Conservation (phyloP, 805 yeast species). For the Saccharomycopsis guyanensis region DNA sequence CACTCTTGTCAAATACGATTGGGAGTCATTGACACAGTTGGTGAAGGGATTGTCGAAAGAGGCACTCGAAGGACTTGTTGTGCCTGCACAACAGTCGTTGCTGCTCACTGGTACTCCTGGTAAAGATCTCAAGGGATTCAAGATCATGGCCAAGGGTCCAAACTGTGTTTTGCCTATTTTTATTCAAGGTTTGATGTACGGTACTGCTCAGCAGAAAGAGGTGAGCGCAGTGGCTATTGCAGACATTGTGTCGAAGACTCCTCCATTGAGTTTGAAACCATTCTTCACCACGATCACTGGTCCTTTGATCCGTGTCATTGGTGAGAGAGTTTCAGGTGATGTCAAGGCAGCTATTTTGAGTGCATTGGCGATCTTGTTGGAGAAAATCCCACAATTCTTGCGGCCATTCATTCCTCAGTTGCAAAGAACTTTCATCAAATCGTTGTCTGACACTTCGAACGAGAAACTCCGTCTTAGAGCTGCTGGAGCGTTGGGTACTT, state of each 20-base stretch:
- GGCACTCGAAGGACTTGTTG: constrained; percentile 65
- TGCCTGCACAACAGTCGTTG: constrained; percentile 73
- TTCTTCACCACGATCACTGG: constrained; percentile 93
- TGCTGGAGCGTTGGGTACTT: constrained; percentile 80
- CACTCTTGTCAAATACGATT: constrained; percentile 56
- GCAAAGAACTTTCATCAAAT: constrained; percentile 93
- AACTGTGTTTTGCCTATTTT: constrained; percentile 84
- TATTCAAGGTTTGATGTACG: constrained; percentile 93
- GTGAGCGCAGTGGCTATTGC: constrained; percentile 84
- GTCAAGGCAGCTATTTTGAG: constrained; percentile 89
- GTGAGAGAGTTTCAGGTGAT: constrained; percentile 87
- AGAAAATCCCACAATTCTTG: constrained; percentile 81
- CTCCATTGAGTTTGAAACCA: constrained; percentile 73
- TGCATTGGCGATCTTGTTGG: constrained; percentile 72
- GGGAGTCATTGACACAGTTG: constrained; percentile 56
- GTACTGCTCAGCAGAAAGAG: constrained; percentile 76
- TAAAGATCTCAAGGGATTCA: constrained; percentile 65
- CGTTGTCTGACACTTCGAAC: constrained; percentile 69
- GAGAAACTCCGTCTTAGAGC: constrained; percentile 75
- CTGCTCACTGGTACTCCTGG: constrained; percentile 54
- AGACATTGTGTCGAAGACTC: constrained; percentile 76
- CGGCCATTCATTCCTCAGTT: constrained; percentile 96
- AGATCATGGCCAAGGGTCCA: constrained; percentile 70
- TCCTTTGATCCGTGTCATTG: constrained; percentile 95
- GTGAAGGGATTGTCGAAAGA: constrained; percentile 70